These are phyloP conservation scores for Gossypium schwendimanii DNA, from an alignment of 441 rosid species.

Conservation along the genomic window DNA sequence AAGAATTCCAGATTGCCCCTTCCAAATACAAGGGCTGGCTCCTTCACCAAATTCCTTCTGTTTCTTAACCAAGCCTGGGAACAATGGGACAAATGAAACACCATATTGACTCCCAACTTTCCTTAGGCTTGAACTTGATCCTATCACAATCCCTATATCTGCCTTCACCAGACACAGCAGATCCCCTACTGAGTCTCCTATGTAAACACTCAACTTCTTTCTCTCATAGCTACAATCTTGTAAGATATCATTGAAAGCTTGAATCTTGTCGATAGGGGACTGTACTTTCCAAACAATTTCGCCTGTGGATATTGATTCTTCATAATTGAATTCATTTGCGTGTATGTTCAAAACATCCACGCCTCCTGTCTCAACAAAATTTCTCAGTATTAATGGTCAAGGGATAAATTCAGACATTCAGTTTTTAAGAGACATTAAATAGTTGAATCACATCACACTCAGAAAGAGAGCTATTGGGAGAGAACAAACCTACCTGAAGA, in stretches of 20 bases:
- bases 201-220: constrained; percentile 53
- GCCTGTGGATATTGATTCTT: constrained; percentile 66
- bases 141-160: constrained; percentile 80
- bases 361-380: constrained; percentile 38
- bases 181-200: constrained; percentile 87
- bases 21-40: constrained; percentile 49
- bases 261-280: constrained; percentile 65
- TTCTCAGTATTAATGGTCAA: not conserved
- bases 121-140: constrained; percentile 76
- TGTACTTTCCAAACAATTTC: constrained; percentile 60
- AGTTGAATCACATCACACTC: not conserved
- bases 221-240: constrained; percentile 26
- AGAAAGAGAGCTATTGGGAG: not conserved
- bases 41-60: constrained; percentile 50
- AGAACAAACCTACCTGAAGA: constrained; percentile 44
- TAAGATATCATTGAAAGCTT: constrained; percentile 48
- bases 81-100: constrained; percentile 66
- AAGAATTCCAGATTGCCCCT: constrained; percentile 59
- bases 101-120: constrained; percentile 74
- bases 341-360: constrained; percentile 52
- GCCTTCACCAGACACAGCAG: constrained; percentile 84
- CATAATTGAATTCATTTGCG: constrained; percentile 71
- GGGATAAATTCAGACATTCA: not conserved
- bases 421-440: not conserved
- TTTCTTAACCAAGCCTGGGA: constrained; percentile 57